Evolutionary conservation across 2,329 filamentous ascomycete genomes (phyloP).

Genomic region (Tolypocladium paradoxum): DNA sequence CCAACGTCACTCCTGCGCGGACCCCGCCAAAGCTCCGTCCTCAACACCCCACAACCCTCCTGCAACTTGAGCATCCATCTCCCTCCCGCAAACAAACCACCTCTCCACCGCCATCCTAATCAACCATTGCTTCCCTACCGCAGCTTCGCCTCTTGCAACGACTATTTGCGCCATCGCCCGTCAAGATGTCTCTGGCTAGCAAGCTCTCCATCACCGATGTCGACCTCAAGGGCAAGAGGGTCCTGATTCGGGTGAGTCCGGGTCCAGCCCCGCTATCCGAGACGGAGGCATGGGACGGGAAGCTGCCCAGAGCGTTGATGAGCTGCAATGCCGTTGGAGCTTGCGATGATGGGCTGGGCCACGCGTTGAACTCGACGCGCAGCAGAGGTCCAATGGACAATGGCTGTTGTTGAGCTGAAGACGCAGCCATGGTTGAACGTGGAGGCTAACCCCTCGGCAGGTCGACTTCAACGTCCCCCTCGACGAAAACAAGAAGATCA

Average conservation of each 20-base stretch:
- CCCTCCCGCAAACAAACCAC: neutral
- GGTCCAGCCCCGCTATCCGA: constrained; percentile 1
- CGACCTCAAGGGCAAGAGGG: constrained; percentile 95
- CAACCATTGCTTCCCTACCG: neutral
- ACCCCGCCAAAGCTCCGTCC: neutral
- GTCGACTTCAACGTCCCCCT: constrained; percentile 99
- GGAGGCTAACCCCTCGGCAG: constrained; percentile 30
- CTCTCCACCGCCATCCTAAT: neutral
- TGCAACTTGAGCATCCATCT: neutral
- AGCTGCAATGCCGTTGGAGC: neutral
- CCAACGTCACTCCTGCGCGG: neutral
- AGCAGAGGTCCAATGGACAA: neutral
- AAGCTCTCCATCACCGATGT: constrained; percentile 96
- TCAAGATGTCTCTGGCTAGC: constrained; percentile 90
- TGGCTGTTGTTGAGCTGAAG: neutral
- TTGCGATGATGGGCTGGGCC: neutral
- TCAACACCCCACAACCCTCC: neutral
- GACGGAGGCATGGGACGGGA: constrained; percentile 3
- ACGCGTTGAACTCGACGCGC: neutral
- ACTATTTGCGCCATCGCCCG: constrained; percentile 2
- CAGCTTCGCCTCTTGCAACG: neutral
- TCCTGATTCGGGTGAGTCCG: constrained; percentile 80
- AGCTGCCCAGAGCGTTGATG: constrained; percentile 4
- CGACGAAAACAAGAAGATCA: constrained; percentile 84
- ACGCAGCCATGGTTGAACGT: neutral